Conservation (phyloP, 164 flowering plant genomes). For the Magnolia sinica region DNA sequence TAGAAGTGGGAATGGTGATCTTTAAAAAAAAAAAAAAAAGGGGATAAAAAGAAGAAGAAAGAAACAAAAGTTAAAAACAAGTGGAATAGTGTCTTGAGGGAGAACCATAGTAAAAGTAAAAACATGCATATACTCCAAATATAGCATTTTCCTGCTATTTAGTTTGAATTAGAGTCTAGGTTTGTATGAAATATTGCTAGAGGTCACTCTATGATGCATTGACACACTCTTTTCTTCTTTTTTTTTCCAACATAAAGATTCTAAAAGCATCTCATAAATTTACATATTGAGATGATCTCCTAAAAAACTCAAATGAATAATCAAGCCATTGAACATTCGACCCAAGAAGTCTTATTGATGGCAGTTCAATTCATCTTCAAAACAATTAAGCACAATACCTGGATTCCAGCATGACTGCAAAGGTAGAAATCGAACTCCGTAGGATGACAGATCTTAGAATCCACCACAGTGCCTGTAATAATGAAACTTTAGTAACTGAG, state of each 20-base stretch:
- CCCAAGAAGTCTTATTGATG: neutral
- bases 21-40: too few relatives aligned
- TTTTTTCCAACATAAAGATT: neutral
- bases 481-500: neutral
- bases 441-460: slow-evolving; percentile 79
- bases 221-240: neutral
- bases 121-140: too few relatives aligned
- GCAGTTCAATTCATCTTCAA: neutral
- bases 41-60: too few relatives aligned
- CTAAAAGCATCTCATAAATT: neutral
- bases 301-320: neutral
- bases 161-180: too few relatives aligned
- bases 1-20: too few relatives aligned
- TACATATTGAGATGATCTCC: neutral
- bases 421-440: slow-evolving; percentile 85
- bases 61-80: too few relatives aligned
- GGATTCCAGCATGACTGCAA: slow-evolving; percentile 92
- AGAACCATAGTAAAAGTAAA: too few relatives aligned
- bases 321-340: neutral
- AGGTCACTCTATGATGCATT: neutral
- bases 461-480: slow-evolving; percentile 82
- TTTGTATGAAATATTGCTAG: too few relatives aligned
- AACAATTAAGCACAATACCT: slow-evolving; percentile 37
- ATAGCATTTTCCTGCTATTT: too few relatives aligned
- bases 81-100: too few relatives aligned